Percentiles rank a stretch among this genome's conserved stretches.
phyloP scores from a whole-genome alignment of 2,329 filamentous ascomycete genomes.

The Pseudogymnoascus sp. region DNA sequence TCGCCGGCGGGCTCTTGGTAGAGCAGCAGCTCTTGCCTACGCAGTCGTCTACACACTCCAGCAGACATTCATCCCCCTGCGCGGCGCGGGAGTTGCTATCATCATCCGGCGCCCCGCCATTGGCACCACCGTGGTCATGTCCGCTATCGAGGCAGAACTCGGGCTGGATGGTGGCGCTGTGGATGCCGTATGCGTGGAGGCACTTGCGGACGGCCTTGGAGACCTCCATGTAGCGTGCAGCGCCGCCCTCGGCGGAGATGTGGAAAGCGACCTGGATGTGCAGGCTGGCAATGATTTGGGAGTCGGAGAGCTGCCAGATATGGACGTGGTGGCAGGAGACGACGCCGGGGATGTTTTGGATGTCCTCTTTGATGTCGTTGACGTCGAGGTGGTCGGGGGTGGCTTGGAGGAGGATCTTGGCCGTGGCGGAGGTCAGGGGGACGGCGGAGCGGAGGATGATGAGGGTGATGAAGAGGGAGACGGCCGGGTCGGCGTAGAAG shows the following conservation, averaged over 20 bases:
- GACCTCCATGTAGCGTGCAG: slow-evolving; percentile 78
- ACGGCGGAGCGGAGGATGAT: slow-evolving; percentile 67
- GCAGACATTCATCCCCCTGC: slow-evolving; percentile 23
- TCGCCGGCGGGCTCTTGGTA: slow-evolving; percentile 9
- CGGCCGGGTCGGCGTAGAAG: slow-evolving; percentile 81
- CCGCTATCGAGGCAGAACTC: slow-evolving; percentile 60
- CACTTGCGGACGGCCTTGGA: slow-evolving; percentile 76
- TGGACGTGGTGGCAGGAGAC: slow-evolving; percentile 91
- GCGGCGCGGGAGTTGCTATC: slow-evolving; percentile 12
- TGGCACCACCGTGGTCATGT: slow-evolving; percentile 21
- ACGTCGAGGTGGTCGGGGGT: slow-evolving; percentile 83
- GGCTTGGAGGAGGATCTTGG: slow-evolving; percentile 86
- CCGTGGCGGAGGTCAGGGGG: slow-evolving; percentile 69
- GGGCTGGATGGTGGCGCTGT: slow-evolving; percentile 94
- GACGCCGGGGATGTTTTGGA: slow-evolving; percentile 74
- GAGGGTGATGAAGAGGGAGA: slow-evolving; percentile 88
- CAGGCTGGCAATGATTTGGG: slow-evolving; percentile 85
- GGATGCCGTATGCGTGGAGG: slow-evolving; percentile 90
- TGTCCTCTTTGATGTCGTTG: slow-evolving; percentile 86
- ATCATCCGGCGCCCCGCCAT: slow-evolving; percentile 20
- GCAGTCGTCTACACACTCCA: slow-evolving; percentile 28
- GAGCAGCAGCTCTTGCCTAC: slow-evolving; percentile 27
- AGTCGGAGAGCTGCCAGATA: slow-evolving; percentile 95
- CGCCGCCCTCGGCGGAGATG: slow-evolving; percentile 67
- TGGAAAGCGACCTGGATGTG: slow-evolving; percentile 90